These are phyloP conservation scores for Leersia perrieri DNA, from an alignment of 176 grass and related monocot genomes.

Conservation along the genomic window DNA sequence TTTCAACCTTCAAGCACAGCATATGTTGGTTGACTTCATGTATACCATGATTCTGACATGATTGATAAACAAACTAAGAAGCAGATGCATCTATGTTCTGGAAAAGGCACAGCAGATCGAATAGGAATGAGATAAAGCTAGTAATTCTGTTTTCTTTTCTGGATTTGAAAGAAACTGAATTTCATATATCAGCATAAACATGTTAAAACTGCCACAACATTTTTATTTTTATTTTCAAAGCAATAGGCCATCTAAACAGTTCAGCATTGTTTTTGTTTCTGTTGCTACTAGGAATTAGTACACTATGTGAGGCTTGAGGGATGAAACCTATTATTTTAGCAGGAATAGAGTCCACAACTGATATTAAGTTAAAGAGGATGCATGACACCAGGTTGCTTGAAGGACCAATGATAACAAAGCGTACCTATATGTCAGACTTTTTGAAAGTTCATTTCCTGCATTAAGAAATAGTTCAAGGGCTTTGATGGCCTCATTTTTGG, in stretches of 20 bases:
- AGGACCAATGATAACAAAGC: slow-evolving; percentile 4
- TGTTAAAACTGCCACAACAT: neutral
- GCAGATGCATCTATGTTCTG: neutral
- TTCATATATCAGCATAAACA: neutral
- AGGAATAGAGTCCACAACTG: neutral
- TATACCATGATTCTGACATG: neutral
- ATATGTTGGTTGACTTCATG: neutral
- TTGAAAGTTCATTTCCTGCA: slow-evolving; percentile 53
- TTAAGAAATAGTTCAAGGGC: slow-evolving; percentile 77
- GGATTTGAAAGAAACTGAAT: neutral
- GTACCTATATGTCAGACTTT: slow-evolving; percentile 77
- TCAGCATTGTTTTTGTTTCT: neutral
- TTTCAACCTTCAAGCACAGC: neutral
- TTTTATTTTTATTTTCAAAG: neutral
- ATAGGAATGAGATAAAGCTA: neutral
- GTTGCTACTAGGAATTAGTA: neutral
- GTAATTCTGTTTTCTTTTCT: neutral
- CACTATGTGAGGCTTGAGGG: neutral
- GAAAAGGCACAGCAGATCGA: neutral
- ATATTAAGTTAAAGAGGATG: neutral
- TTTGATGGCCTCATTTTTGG: slow-evolving; percentile 64
- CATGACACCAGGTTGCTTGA: slow-evolving; percentile 2
- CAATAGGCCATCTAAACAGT: neutral
- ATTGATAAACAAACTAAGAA: slow-evolving; percentile 6
- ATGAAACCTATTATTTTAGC: slow-evolving; percentile 3